These are phyloP conservation scores for Calonectria honghensis DNA, from an alignment of 2,329 filamentous ascomycete genomes.

Conservation along the genomic window DNA sequence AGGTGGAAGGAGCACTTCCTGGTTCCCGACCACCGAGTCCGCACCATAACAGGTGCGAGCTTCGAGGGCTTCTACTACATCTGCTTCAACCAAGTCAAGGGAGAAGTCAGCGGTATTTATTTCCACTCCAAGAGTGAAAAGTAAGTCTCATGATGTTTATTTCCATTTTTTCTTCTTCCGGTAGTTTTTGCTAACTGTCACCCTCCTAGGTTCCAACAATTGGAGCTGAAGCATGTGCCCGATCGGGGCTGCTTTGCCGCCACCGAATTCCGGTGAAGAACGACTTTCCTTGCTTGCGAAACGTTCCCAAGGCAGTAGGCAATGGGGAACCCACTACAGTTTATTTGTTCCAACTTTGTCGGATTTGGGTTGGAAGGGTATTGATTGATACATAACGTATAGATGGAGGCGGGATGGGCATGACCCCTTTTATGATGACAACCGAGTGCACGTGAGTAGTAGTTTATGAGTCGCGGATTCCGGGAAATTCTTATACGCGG, in stretches of 20 bases:
- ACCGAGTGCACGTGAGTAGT: slow-evolving; percentile 42
- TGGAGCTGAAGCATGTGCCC: slow-evolving; percentile 91
- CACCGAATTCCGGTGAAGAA: slow-evolving; percentile 81
- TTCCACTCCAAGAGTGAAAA: slow-evolving; percentile 99
- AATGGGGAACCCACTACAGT: slow-evolving; percentile 32
- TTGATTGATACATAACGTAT: slow-evolving; percentile 46
- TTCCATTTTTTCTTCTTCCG: not conserved
- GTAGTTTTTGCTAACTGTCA: slow-evolving; percentile 23
- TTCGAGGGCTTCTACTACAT: slow-evolving; percentile 99
- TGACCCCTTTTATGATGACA: slow-evolving; percentile 48
- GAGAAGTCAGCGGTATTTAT: slow-evolving; percentile 93
- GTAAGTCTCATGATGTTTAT: slow-evolving; percentile 71
- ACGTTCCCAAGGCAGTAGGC: slow-evolving; percentile 23
- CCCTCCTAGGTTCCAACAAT: slow-evolving; percentile 85
- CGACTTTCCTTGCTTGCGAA: slow-evolving; percentile 6
- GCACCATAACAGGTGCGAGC: slow-evolving; percentile 93
- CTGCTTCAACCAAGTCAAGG: slow-evolving; percentile 94
- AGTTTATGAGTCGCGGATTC: slow-evolving; percentile 44
- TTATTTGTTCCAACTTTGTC: slow-evolving; percentile 38
- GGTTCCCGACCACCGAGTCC: slow-evolving; percentile 94
- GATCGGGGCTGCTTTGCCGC: slow-evolving; percentile 89
- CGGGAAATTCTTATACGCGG: slow-evolving; percentile 44
- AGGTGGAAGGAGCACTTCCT: slow-evolving; percentile 99
- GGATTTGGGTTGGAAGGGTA: slow-evolving; percentile 39
- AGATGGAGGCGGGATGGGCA: slow-evolving; percentile 50